Conservation (phyloP, 2,329 filamentous ascomycete genomes). For the Penicillium rolfsii region DNA sequence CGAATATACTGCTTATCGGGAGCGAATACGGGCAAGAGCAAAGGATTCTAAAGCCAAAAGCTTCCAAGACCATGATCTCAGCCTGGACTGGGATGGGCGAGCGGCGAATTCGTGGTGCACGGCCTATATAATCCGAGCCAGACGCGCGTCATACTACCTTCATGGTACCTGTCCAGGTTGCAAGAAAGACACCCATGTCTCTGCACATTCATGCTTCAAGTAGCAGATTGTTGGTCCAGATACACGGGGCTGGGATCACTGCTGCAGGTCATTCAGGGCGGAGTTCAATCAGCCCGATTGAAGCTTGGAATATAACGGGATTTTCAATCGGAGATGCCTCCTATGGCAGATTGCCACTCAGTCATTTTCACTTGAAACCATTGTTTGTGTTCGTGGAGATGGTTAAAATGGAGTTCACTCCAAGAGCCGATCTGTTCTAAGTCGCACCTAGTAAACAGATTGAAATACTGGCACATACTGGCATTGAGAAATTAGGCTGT, state of each 20-base stretch:
- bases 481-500: neutral
- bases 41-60: slow-evolving; percentile 4
- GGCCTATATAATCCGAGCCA: slow-evolving; percentile 16
- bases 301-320: neutral
- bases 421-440: neutral
- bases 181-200: slow-evolving; percentile 8
- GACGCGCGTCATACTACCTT: slow-evolving; percentile 29
- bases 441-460: no score
- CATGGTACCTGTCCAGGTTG: slow-evolving; percentile 22
- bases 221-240: slow-evolving; percentile 3
- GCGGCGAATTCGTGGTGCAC: slow-evolving; percentile 19
- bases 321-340: neutral
- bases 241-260: slow-evolving; percentile 15
- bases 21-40: neutral
- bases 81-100: slow-evolving; percentile 19
- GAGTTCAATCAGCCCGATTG: no score
- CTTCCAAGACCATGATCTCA: slow-evolving; percentile 12
- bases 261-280: slow-evolving; percentile 19
- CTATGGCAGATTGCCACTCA: neutral
- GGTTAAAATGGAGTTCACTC: neutral
- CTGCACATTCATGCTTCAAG: slow-evolving; percentile 3
- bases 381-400: neutral
- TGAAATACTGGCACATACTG: neutral
- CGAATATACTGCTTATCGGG: neutral
- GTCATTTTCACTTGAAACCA: neutral